Base-by-base conservation (phyloP, 176 grass and related monocot genomes). In the Puccinellia tenuiflora region DNA sequence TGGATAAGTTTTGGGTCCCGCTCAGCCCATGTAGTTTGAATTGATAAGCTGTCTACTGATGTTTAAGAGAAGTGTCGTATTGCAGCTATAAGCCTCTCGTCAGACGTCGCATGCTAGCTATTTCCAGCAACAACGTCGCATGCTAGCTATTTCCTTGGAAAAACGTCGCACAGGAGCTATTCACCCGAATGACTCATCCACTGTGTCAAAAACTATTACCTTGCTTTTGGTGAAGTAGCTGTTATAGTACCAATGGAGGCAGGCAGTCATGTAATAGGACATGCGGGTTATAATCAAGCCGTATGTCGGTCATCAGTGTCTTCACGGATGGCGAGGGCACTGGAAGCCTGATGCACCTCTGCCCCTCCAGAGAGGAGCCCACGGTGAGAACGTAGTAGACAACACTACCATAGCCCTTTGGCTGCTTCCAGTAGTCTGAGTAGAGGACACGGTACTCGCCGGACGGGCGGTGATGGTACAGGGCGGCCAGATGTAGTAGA, bases 381-480 rank as follows among this genome's bases (percentile, higher is more conserved):
- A 82, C 22, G 0, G 48, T 57, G 33, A 81, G 65, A 6, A 81
- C 16, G 9, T 29, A 29, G 79, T n/a, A 81, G 16, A 8, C 43
- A 37, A 12, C 43, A 37, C 42, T 8, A 6, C 4, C n/a, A n/a
- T n/a, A n/a, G n/a, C n/a, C n/a, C 5, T 8, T 0, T 8, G 5
- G 5, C 0, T 2, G 0, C 28, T 5, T 52, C 29, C 11, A 1
- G 30, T n/a, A n/a, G n/a, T n/a, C n/a, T n/a, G n/a, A n/a, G n/a
- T 17, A 75, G 4, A 83, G 29, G 55, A 83, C 6, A 2, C 70
- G 69, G 28, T 83, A 51, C 55, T 83, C 81, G 7, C 55, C 55
- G 40, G 69, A 83, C 53, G 39, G 54, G 26, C 26, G 29, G 38
- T 83, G 39, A 55, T 3, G 68, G 81, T 83, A 83, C 2, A 83